Evolutionary conservation across 2,329 filamentous ascomycete species (phyloP).

Genomic region (Fusarium denticulatum): DNA sequence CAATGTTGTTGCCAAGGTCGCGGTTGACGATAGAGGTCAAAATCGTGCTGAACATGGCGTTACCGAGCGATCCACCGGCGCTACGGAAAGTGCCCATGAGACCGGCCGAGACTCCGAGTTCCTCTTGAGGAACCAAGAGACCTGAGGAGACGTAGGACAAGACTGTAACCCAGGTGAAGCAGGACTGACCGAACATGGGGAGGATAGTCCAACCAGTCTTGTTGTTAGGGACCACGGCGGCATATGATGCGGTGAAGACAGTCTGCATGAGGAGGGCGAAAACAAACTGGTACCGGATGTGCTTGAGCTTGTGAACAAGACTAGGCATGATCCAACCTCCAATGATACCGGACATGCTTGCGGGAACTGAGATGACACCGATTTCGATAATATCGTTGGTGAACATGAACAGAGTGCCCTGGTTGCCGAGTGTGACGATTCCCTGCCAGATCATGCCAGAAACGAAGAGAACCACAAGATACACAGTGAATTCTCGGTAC

Average conservation of each 20-base stretch:
- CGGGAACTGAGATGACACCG: background rate
- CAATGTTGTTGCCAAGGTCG: conserved; percentile 1
- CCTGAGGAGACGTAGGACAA: conserved; percentile 12
- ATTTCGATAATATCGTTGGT: conserved; percentile 4
- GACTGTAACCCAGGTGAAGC: conserved; percentile 12
- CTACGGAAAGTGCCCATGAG: conserved; percentile 16
- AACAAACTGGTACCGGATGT: conserved; percentile 14
- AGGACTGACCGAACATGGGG: conserved; percentile 8
- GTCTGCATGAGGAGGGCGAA: conserved; percentile 4
- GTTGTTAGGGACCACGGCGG: conserved; percentile 2
- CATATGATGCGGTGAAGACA: conserved; percentile 3
- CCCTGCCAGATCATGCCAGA: conserved; percentile 17
- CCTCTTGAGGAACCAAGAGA: conserved; percentile 2
- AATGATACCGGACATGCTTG: background rate
- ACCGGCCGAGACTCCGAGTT: conserved; percentile 3
- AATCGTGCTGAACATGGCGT: conserved; percentile 20
- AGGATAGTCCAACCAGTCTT: background rate
- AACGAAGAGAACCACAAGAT: conserved; percentile 6
- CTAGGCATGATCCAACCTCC: conserved; percentile 17
- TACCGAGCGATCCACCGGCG: conserved; percentile 9
- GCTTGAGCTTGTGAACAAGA: conserved; percentile 12
- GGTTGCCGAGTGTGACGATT: background rate
- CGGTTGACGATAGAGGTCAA: conserved; percentile 2
- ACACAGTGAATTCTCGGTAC: conserved; percentile 9
- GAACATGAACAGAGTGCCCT: conserved; percentile 13